Conservation (phyloP, 2,329 filamentous ascomycete genomes). For the Aspergillus versicolor region DNA sequence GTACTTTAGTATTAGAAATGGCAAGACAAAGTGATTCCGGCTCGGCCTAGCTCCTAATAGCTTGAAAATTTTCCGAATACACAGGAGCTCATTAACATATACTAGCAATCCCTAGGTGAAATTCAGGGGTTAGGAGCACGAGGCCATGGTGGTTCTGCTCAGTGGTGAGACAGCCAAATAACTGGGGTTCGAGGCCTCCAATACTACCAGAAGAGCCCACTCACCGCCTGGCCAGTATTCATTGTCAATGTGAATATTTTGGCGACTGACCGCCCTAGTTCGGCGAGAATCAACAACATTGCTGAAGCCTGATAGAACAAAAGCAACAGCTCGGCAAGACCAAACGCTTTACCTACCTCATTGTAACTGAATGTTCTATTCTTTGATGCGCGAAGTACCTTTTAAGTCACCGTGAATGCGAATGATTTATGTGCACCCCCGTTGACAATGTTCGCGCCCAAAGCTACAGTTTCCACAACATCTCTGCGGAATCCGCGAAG, state of each 20-base stretch:
- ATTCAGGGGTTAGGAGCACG: no score
- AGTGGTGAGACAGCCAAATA: not conserved
- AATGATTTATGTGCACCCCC: not conserved
- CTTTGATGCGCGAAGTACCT: not conserved
- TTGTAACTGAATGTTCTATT: not conserved
- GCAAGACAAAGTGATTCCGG: no score
- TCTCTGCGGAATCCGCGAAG: constrained; percentile 38
- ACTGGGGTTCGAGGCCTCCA: not conserved
- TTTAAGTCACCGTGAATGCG: not conserved
- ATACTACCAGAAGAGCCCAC: not conserved
- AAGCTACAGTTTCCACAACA: constrained; percentile 26
- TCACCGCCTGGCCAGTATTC: not conserved
- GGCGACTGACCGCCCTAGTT: not conserved
- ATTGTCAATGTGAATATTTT: not conserved
- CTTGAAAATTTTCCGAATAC: no score
- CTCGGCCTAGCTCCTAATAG: no score
- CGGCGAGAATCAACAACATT: not conserved
- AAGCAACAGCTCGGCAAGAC: not conserved
- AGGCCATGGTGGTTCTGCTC: no score
- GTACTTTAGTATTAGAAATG: no score
- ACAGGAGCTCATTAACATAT: no score
- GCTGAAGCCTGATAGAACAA: not conserved
- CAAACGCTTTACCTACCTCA: not conserved
- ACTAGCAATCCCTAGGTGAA: no score
- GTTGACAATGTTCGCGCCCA: constrained; percentile 40